Base-by-base conservation (phyloP, 352 stramenopile species). In the Pythium dissotocum region DNA sequence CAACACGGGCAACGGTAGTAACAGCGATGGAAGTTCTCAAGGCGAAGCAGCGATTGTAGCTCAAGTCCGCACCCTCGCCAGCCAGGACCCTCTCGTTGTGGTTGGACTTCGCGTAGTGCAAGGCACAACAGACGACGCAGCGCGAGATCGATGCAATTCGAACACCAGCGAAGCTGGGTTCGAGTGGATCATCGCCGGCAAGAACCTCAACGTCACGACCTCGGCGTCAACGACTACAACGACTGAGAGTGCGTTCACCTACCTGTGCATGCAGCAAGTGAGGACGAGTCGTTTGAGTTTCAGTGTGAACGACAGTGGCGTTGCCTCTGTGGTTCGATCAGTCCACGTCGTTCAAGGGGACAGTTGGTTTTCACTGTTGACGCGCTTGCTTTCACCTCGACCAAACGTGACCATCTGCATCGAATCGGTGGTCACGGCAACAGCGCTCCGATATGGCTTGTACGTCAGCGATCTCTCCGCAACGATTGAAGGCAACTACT, bases 181-280 rank as follows among this genome's bases (percentile, higher is more conserved):
- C 13, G 55, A 64, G 56, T 72, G 66, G 66, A 46, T 55, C 60
- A n/a, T 67, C 24, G 66, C 56, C 2, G 59, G 66, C 40, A 14
- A 35, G 2, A 72, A 72, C 42, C 52, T 72, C 28, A 67, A 67
- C 53, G 24, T 51, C 0, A 65, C 58, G n/a, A 70, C 51, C 0
- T 46, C 24, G 1, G 10, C 35, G 3, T 48, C 18, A 8, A 4
- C 48, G 6, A 52, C 13, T 18, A 6, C 38, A 26, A 40, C 35
- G 24, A 32, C 44, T 24, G 10, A 30, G 28, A 48, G 12, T 6
- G 32, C 38, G 21, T 67, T 48, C 53, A 40, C 35, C 40, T 67
- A 55, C 6, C 21, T 72, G 10, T 72, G 66, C 44, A 67, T 67
- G 36, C 58, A 42, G 5, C 66, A 67, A 40, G 53, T 13, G 24